A percentile compares a stretch with the other conserved stretches of the same genome.
Conservation (phyloP, 106 monocot genomes). For the Acanthochlamys bracteata region DNA sequence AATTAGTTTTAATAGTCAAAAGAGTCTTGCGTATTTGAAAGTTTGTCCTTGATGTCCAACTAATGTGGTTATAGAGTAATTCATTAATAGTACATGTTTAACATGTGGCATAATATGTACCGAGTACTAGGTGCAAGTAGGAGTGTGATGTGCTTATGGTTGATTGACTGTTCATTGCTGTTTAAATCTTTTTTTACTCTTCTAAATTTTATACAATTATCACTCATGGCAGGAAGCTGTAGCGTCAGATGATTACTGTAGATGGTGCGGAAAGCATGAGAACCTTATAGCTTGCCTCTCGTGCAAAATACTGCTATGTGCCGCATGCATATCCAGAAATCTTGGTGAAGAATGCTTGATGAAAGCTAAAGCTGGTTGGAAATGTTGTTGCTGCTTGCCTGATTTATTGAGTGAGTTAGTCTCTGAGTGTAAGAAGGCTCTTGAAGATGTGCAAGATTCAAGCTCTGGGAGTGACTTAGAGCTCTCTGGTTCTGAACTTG, state of each 20-base stretch:
- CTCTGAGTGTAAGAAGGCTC: slow-evolving; percentile 49
- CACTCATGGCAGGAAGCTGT: slow-evolving; percentile 30
- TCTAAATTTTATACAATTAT: no score
- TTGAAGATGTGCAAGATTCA: slow-evolving; percentile 17
- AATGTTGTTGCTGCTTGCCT: slow-evolving; percentile 79
- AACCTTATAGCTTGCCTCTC: slow-evolving; percentile 52
- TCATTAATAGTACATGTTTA: no score
- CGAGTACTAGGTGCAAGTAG: no score
- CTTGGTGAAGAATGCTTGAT: slow-evolving; percentile 51
- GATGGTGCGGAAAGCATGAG: slow-evolving; percentile 61
- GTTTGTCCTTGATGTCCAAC: no score
- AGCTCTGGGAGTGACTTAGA: slow-evolving; percentile 56
- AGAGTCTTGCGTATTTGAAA: no score
- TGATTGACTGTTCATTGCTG: no score
- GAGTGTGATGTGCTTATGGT: no score
- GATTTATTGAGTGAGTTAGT: slow-evolving; percentile 36
- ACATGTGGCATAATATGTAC: no score
- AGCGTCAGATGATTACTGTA: slow-evolving; percentile 34
- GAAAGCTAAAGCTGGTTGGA: slow-evolving; percentile 48
- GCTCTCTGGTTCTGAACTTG: slow-evolving; percentile 30
- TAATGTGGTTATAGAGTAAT: no score
- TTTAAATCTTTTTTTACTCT: no score
- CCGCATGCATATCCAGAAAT: slow-evolving; percentile 65
- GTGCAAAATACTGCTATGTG: slow-evolving; percentile 64
- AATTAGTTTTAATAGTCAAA: no score